Evolutionary conservation across 2,329 filamentous ascomycete genomes (phyloP).

Genomic region (Bertia moriformis): DNA sequence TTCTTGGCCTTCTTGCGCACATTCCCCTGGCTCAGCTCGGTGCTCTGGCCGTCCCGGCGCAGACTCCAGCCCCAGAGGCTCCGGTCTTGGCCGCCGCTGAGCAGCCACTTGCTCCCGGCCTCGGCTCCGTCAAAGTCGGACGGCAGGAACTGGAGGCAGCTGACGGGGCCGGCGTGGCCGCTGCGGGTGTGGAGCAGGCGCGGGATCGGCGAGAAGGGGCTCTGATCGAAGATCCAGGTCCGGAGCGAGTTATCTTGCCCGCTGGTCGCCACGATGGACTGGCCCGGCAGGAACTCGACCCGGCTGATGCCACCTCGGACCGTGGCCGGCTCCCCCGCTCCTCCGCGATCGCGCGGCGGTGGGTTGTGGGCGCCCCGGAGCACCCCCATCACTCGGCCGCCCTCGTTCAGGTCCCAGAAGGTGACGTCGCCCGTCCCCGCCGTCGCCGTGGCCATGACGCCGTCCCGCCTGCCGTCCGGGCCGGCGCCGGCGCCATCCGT

Average conservation of each 20-base stretch:
- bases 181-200: slow-evolving; percentile 76
- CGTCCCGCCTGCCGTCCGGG: slow-evolving; percentile 68
- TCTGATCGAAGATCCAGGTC: slow-evolving; percentile 92
- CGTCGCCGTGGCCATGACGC: slow-evolving; percentile 87
- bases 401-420: slow-evolving; percentile 88
- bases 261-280: slow-evolving; percentile 79
- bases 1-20: slow-evolving; percentile 84
- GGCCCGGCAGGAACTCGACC: slow-evolving; percentile 75
- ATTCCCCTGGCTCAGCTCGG: slow-evolving; percentile 81
- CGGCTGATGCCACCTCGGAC: slow-evolving; percentile 77
- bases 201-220: slow-evolving; percentile 75
- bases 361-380: slow-evolving; percentile 79
- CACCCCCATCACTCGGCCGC: slow-evolving; percentile 73
- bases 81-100: slow-evolving; percentile 77
- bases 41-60: slow-evolving; percentile 82
- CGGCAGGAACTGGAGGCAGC: slow-evolving; percentile 70
- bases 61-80: slow-evolving; percentile 96
- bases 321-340: too few relatives aligned
- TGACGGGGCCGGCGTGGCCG: slow-evolving; percentile 78
- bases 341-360: slow-evolving; percentile 40
- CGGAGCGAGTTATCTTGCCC: slow-evolving; percentile 87
- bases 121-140: slow-evolving; percentile 81
- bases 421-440: slow-evolving; percentile 71
- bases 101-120: slow-evolving; percentile 78
- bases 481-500: slow-evolving; percentile 81